phyloP scores from a whole-genome alignment of 495 filamentous ascomycete species.

The Hyphodiscus hymeniophilus region DNA sequence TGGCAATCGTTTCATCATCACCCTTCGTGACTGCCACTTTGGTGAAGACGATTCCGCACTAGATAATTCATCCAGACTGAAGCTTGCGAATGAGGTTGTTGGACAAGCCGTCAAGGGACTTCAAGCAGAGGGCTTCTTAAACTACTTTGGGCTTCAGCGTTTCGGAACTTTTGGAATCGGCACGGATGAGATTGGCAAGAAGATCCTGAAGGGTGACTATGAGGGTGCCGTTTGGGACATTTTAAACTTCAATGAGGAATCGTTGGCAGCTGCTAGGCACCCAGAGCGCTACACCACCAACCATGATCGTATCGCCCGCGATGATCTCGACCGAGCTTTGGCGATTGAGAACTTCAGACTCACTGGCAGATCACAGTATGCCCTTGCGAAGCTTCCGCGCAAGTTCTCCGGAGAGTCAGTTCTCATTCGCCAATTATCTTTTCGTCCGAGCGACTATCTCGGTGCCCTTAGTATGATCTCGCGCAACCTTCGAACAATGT shows the following conservation, averaged over 20 bases:
- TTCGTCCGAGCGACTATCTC: constrained; percentile 51
- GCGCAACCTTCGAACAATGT: constrained; percentile 79
- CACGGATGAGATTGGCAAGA: constrained; percentile 74
- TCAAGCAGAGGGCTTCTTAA: constrained; percentile 70
- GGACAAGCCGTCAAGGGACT: constrained; percentile 45
- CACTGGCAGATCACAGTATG: constrained; percentile 42
- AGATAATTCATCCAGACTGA: constrained; percentile 28
- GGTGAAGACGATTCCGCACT: constrained; percentile 32
- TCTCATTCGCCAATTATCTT: constrained; percentile 66
- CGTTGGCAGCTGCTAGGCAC: constrained; percentile 39
- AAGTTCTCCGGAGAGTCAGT: constrained; percentile 72
- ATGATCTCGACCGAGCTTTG: constrained; percentile 68
- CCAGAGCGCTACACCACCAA: constrained; percentile 20
- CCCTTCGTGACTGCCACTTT: constrained; percentile 72
- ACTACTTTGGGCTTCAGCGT: constrained; percentile 92
- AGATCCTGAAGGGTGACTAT: constrained; percentile 73
- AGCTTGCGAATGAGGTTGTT: constrained; percentile 44
- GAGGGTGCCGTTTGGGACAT: constrained; percentile 69
- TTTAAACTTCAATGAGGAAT: constrained; percentile 51
- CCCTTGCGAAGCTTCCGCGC: constrained; percentile 61
- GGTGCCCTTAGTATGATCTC: constrained; percentile 72
- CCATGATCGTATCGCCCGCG: constrained; percentile 42
- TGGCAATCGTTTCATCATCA: constrained; percentile 90
- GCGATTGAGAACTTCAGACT: constrained; percentile 65
- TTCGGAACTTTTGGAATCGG: constrained; percentile 80